Evolutionary conservation across 75 land plant species (phyloP).

Genomic region (Gnetum montanum): DNA sequence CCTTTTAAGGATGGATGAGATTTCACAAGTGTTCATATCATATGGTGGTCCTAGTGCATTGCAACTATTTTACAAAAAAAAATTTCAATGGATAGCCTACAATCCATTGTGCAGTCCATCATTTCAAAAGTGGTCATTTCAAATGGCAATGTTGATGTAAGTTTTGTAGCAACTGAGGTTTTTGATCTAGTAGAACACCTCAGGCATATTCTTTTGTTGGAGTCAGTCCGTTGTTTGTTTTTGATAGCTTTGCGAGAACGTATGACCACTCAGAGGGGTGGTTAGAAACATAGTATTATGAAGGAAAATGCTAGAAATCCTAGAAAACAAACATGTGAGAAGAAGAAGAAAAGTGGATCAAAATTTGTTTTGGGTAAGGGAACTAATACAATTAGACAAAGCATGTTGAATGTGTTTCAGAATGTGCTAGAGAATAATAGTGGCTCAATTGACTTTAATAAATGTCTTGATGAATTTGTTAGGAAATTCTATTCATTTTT

Average conservation of each 20-base stretch:
- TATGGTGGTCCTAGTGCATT: neutral
- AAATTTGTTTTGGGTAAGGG: slow-evolving; percentile 58
- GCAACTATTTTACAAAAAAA: too few relatives aligned
- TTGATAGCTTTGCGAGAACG: slow-evolving; percentile 27
- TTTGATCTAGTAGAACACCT: slow-evolving; percentile 14
- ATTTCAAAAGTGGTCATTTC: too few relatives aligned
- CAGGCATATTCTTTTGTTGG: slow-evolving; percentile 34
- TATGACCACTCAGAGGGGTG: slow-evolving; percentile 2
- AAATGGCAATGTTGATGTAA: too few relatives aligned
- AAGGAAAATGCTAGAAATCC: slow-evolving; percentile 9
- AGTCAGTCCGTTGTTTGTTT: slow-evolving; percentile 29
- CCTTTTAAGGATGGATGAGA: neutral
- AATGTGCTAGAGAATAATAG: slow-evolving; percentile 7
- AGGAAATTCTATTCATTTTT: slow-evolving; percentile 17
- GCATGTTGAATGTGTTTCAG: slow-evolving; percentile 17
- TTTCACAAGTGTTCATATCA: neutral
- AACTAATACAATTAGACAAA: slow-evolving; percentile 24
- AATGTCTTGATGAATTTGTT: slow-evolving; percentile 9
- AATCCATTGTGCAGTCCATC: too few relatives aligned
- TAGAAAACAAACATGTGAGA: slow-evolving; percentile 10
- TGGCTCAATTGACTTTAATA: neutral
- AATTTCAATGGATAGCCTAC: too few relatives aligned
- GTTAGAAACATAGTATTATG: slow-evolving; percentile 13
- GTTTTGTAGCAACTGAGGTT: slow-evolving; percentile 3
- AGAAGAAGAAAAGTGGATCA: slow-evolving; percentile 38